A percentile compares a stretch with the other conserved stretches of the same genome.
These are phyloP conservation scores for Penicillium roqueforti DNA, from an alignment of 495 filamentous ascomycete genomes.

Conservation along the genomic window DNA sequence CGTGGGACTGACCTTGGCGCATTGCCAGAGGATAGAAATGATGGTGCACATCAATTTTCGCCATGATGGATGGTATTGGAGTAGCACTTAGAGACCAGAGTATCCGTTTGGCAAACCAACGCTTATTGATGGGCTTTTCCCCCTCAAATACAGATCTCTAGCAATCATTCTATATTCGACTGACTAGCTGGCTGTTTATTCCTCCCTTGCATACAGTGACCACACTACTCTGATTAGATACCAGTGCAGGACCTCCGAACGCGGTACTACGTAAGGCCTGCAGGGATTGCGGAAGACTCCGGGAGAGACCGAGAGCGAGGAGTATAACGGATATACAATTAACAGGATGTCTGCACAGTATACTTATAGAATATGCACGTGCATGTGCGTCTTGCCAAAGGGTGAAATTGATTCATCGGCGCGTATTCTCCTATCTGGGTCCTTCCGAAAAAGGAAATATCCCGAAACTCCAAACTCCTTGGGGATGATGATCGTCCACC, in stretches of 20 bases:
- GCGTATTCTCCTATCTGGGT: too few relatives aligned
- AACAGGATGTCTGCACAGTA: neutral
- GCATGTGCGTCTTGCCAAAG: too few relatives aligned
- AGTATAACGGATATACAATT: neutral
- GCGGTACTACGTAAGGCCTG: neutral
- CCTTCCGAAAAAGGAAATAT: too few relatives aligned
- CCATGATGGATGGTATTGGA: neutral
- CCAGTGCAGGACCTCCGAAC: too few relatives aligned
- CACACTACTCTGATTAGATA: neutral
- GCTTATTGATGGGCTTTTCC: neutral
- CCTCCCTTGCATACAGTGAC: neutral
- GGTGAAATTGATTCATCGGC: too few relatives aligned
- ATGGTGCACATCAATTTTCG: neutral
- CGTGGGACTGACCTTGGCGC: neutral
- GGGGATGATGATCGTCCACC: too few relatives aligned
- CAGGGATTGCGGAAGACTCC: neutral
- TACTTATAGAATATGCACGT: neutral
- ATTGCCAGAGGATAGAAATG: neutral
- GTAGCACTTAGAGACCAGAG: neutral
- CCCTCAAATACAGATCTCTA: neutral
- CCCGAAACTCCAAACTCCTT: too few relatives aligned
- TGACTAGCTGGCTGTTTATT: neutral
- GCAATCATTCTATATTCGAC: neutral
- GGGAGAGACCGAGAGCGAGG: neutral
- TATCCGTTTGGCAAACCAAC: neutral